Percentiles rank a stretch among this genome's conserved stretches.
phyloP scores from a whole-genome alignment of 305 asterid species.

The Solanum hybrid region DNA sequence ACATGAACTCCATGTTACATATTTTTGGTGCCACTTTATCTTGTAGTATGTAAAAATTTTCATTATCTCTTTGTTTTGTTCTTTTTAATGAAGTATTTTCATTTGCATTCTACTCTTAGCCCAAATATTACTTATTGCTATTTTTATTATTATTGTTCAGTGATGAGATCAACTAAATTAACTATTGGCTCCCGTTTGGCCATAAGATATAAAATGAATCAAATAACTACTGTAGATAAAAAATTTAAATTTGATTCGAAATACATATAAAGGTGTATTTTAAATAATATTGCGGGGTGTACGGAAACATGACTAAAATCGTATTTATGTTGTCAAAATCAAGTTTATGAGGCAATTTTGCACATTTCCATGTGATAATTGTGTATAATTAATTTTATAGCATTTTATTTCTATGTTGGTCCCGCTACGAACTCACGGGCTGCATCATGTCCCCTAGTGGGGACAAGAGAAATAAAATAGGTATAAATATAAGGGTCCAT shows the following conservation, averaged over 20 bases:
- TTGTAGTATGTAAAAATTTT: conserved; percentile 13
- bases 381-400: neutral
- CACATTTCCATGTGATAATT: neutral
- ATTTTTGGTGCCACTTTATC: neutral
- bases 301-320: neutral
- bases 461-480: neutral
- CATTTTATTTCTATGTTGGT: neutral
- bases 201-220: neutral
- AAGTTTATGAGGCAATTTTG: neutral
- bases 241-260: neutral
- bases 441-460: neutral
- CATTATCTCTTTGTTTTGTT: conserved; percentile 5
- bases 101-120: neutral
- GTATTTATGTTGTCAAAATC: neutral
- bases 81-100: neutral
- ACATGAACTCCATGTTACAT: conserved; percentile 41
- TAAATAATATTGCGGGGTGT: neutral
- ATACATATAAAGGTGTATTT: too few relatives aligned
- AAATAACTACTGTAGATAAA: too few relatives aligned
- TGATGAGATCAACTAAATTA: neutral
- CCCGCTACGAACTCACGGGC: neutral
- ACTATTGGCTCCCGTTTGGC: neutral
- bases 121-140: neutral
- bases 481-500: neutral
- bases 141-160: neutral